Evolutionary conservation across 2,329 filamentous ascomycete genomes (phyloP).

Genomic region (Lachnellula occidentalis): DNA sequence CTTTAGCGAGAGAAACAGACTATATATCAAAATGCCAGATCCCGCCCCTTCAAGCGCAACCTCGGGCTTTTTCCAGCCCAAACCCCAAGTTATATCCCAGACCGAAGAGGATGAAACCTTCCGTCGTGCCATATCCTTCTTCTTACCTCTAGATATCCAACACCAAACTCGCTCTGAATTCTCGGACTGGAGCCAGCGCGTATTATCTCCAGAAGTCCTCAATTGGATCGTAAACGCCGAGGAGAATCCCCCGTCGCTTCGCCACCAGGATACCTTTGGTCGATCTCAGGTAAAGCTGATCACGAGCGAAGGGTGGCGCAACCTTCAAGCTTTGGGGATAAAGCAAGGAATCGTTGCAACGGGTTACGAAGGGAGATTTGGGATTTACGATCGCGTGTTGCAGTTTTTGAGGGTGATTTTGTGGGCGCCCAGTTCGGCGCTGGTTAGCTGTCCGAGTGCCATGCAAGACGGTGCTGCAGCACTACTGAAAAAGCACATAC

Average conservation of each 20-base stretch:
- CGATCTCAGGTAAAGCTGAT: conserved; percentile 53
- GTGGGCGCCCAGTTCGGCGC: conserved; percentile 16
- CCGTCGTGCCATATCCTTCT: conserved; percentile 37
- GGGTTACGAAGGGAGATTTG: conserved; percentile 51
- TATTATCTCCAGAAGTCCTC: neutral
- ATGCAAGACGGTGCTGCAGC: conserved; percentile 50
- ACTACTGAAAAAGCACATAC: conserved; percentile 43
- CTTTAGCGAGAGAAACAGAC: too few species aligned
- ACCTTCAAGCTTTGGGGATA: conserved; percentile 54
- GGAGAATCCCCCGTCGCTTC: neutral
- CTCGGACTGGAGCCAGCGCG: neutral
- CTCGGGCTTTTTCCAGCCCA: conserved; percentile 50
- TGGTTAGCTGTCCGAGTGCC: conserved; percentile 18
- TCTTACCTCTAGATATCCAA: neutral
- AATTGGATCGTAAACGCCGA: neutral
- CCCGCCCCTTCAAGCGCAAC: conserved; percentile 31
- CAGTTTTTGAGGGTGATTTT: conserved; percentile 48
- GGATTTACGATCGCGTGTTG: conserved; percentile 47
- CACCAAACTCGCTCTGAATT: neutral
- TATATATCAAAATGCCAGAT: neutral
- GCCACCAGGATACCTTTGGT: conserved; percentile 42
- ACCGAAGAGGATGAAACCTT: conserved; percentile 50
- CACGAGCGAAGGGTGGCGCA: conserved; percentile 61
- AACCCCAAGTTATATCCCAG: conserved; percentile 43
- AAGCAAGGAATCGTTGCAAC: conserved; percentile 53